Base-by-base conservation (phyloP, 257 asterid genomes). In the Paulownia fortunei region DNA sequence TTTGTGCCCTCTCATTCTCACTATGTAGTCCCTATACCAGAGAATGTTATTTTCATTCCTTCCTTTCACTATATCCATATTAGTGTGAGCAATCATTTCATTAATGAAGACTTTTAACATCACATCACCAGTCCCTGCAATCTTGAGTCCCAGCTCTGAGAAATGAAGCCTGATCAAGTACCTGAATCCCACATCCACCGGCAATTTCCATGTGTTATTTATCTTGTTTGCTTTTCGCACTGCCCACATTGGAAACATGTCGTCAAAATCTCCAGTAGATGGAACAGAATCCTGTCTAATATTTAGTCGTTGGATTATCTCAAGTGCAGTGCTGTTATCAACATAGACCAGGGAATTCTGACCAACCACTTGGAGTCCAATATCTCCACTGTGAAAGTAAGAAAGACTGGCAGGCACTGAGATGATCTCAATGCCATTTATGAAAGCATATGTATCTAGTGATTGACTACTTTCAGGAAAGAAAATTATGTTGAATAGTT, bases 91-190 rank as follows among this genome's bases (percentile, higher is more conserved):
- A 39, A 73, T 77, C 60, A 79, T 58, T 32, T 80, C 82, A 76
- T 85, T 80, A 61, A 87, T 79, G 55, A 83, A 19, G 69, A 87
- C 80, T 36, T 65, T 51, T 62, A 85, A 85, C 81, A 49, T 24
- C 61, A 83, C 69, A 0, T 74, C 78, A 37, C 88, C 84, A 15
- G 39, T 24, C 34, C 73, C 73, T 10, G 78, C 65, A 42, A 73
- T 24, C 65, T 52, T 74, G 44, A 77, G 67, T 59, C 82, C 89
- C n/a, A 76, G n/a, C 39, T 83, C 88, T 6, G 83, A 86, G 78
- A 88, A 88, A 86, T 86, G 83, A 49, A 88, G 83, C 82, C 88
- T 82, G 2, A 82, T 58, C 85, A 86, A 75, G 72, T 84, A 86
- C 62, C 81, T 76, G 69, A 86, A 88, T 27, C 92, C 92, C 46